phyloP scores from a whole-genome alignment of 2,329 filamentous ascomycete species.

The Aspergillus cejpii region DNA sequence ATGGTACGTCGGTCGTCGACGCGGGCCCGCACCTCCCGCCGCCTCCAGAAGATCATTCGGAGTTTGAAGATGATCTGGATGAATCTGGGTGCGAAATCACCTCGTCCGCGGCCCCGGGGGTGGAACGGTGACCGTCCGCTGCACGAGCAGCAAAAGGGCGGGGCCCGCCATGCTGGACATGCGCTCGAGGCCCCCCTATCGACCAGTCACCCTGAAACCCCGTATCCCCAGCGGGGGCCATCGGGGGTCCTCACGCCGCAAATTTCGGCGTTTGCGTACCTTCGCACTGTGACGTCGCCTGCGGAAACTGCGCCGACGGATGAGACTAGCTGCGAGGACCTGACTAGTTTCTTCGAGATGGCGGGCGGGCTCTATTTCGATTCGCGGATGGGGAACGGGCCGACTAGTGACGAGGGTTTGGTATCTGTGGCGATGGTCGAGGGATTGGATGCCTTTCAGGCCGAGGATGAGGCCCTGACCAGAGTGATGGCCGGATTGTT shows the following conservation, averaged over 20 bases:
- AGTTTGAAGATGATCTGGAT: constrained; percentile 53
- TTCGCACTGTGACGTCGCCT: too few species aligned
- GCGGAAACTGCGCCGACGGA: constrained; percentile 6
- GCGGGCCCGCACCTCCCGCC: constrained; percentile 50
- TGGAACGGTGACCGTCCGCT: too few species aligned
- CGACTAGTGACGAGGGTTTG: constrained; percentile 7
- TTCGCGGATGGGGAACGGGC: constrained; percentile 6
- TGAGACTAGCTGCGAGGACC: constrained; percentile 40
- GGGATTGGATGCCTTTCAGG: constrained; percentile 27
- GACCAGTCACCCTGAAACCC: constrained; percentile 4
- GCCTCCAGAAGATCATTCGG: constrained; percentile 54
- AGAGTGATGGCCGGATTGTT: constrained; percentile 32
- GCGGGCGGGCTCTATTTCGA: constrained; percentile 45
- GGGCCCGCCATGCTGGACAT: neutral
- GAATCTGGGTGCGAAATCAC: constrained; percentile 35
- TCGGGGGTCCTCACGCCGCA: constrained; percentile 13
- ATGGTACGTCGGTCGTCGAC: constrained; percentile 53
- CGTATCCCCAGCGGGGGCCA: constrained; percentile 1
- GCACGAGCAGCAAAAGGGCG: neutral
- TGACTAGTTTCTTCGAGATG: constrained; percentile 56
- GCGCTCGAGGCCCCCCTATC: neutral
- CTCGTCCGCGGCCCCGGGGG: neutral
- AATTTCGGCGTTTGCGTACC: constrained; percentile 8
- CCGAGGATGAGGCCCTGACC: constrained; percentile 32
- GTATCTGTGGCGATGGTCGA: constrained; percentile 9